Evolutionary conservation across 2,329 filamentous ascomycete species (phyloP).

Genomic region (Thielaviopsis musarum): DNA sequence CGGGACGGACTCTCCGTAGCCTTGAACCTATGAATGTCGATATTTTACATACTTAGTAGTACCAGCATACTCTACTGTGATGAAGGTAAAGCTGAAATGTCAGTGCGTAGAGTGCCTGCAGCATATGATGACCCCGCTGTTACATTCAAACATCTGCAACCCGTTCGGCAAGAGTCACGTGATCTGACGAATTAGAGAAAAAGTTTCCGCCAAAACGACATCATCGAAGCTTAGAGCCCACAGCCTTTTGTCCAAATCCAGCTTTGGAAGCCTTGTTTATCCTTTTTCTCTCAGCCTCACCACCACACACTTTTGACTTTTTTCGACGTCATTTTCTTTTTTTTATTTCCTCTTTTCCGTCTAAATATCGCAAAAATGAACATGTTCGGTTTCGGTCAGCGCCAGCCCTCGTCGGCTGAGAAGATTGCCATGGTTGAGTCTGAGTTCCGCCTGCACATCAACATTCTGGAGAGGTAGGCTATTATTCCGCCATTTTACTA

Average conservation of each 20-base stretch:
- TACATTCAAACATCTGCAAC: neutral
- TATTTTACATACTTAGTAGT: neutral
- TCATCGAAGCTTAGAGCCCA: slow-evolving; percentile 1
- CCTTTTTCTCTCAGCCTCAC: slow-evolving; percentile 3
- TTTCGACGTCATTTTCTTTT: neutral
- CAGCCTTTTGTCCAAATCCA: neutral
- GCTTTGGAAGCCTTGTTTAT: slow-evolving; percentile 1
- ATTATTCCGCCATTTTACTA: neutral
- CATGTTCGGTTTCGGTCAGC: slow-evolving; percentile 35
- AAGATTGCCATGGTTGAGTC: slow-evolving; percentile 94
- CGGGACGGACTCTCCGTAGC: neutral
- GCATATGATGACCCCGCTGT: neutral
- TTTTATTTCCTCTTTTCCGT: neutral
- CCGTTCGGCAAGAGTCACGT: slow-evolving; percentile 5
- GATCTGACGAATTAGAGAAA: slow-evolving; percentile 1
- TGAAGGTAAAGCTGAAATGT: neutral
- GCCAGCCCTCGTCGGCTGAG: slow-evolving; percentile 84
- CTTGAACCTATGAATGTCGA: neutral
- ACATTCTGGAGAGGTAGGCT: slow-evolving; percentile 89
- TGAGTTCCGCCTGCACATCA: slow-evolving; percentile 92
- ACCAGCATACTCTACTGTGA: neutral
- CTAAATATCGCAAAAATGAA: slow-evolving; percentile 21
- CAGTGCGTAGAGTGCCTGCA: neutral
- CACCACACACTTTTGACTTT: slow-evolving; percentile 9
- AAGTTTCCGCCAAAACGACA: slow-evolving; percentile 11